phyloP scores from a whole-genome alignment of 2,329 filamentous ascomycete genomes.

The Stemphylium vesicarium region DNA sequence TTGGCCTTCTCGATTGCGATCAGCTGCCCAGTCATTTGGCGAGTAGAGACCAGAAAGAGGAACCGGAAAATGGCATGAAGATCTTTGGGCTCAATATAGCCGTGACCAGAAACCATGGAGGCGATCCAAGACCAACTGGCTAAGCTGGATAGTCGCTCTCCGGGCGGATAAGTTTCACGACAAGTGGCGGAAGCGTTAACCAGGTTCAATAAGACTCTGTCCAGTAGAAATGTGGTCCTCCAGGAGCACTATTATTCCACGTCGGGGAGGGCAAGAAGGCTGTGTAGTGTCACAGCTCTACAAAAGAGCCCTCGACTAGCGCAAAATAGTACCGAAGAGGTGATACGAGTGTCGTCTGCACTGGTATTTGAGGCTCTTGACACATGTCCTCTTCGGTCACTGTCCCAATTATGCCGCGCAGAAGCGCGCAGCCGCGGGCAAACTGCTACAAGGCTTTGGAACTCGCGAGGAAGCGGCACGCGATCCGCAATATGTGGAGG shows the following conservation, averaged over 20 bases:
- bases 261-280: not conserved
- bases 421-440: slow-evolving; percentile 25
- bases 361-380: slow-evolving; percentile 15
- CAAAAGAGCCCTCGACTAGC: not conserved
- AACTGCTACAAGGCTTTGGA: slow-evolving; percentile 26
- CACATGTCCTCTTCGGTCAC: slow-evolving; percentile 14
- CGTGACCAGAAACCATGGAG: not conserved
- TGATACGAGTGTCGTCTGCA: not conserved
- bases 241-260: not conserved
- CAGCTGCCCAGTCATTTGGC: too few species aligned
- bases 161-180: not conserved
- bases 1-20: too few species aligned
- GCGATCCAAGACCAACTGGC: not conserved
- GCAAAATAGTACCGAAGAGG: not conserved
- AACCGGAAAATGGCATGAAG: too few species aligned
- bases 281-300: not conserved
- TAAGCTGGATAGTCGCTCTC: not conserved
- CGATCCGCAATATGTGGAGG: slow-evolving; percentile 40
- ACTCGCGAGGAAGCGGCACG: slow-evolving; percentile 43
- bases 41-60: too few species aligned
- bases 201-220: not conserved
- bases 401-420: slow-evolving; percentile 24
- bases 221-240: not conserved
- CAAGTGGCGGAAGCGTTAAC: not conserved
- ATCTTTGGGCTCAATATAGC: too few species aligned